Conservation (phyloP, 1,284 basidiomycete species). For the Mycena sp. region DNA sequence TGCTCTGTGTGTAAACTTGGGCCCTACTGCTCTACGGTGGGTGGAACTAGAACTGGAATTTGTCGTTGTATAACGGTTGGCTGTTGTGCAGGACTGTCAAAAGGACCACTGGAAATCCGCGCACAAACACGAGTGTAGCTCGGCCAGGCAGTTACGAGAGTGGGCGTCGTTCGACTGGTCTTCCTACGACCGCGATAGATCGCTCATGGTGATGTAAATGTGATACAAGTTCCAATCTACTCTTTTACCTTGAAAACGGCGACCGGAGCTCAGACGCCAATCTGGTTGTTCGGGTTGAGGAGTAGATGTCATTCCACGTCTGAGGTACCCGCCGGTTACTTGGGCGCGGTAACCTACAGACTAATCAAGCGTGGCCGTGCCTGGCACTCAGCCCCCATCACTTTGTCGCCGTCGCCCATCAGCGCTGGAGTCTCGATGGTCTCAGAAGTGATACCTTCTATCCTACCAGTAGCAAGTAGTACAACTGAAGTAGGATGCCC, state of each 20-base stretch:
- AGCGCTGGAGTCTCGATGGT: too few species aligned
- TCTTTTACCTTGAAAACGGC: conserved; percentile 12
- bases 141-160: conserved; percentile 12
- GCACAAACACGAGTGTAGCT: conserved; percentile 10
- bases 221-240: conserved; percentile 12
- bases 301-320: conserved; percentile 12
- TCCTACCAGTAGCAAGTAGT: too few species aligned
- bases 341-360: too few species aligned
- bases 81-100: conserved; percentile 6
- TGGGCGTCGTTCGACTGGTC: conserved; percentile 13
- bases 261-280: conserved; percentile 4
- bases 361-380: too few species aligned
- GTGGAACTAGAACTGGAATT: conserved; percentile 3
- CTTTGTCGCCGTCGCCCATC: too few species aligned
- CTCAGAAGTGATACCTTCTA: too few species aligned
- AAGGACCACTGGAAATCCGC: conserved; percentile 7
- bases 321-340: conserved; percentile 17
- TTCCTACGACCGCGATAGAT: conserved; percentile 6
- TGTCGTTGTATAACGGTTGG: conserved; percentile 3
- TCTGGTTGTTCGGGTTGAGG: conserved; percentile 12
- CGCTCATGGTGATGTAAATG: conserved; percentile 10
- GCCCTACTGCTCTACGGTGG: conserved; percentile 10
- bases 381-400: too few species aligned
- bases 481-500: too few species aligned
- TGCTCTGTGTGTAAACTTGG: conserved; percentile 7